Evolutionary conservation across 371 early-diverging fungal genomes (phyloP).

Genomic region (Modicella reniformis): DNA sequence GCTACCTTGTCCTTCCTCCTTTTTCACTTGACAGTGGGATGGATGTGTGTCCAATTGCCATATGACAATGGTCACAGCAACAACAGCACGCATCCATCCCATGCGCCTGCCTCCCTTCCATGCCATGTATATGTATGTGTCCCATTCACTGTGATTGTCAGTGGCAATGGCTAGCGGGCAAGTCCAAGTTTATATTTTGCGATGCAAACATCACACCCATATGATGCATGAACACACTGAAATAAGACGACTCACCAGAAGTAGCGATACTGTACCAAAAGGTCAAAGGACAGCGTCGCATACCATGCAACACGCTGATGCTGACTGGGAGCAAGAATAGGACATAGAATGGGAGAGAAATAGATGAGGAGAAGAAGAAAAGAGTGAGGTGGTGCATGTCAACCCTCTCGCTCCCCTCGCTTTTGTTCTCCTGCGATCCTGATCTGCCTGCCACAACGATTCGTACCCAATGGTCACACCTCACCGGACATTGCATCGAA

Average conservation of each 20-base stretch:
- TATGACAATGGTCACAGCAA: background rate
- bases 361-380: background rate
- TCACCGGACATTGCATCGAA: background rate
- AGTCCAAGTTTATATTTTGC: too few relatives aligned
- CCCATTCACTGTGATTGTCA: too few relatives aligned
- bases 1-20: background rate
- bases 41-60: background rate
- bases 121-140: background rate
- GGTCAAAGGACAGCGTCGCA: too few relatives aligned
- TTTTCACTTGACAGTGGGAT: background rate
- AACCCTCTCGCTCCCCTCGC: too few relatives aligned
- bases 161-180: background rate
- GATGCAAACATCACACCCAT: too few relatives aligned
- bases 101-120: background rate
- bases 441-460: background rate
- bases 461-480: background rate
- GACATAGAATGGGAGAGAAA: background rate
- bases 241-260: too few relatives aligned
- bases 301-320: too few relatives aligned
- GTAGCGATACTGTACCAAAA: too few relatives aligned
- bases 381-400: too few relatives aligned
- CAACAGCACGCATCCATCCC: background rate
- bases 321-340: background rate
- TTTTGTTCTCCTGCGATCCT: slow-evolving; percentile 1
- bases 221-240: too few relatives aligned